A percentile compares a stretch with the other conserved stretches of the same genome.
These are phyloP conservation scores for Nemania sp. DNA, from an alignment of 2,329 filamentous ascomycete genomes.

Conservation along the genomic window DNA sequence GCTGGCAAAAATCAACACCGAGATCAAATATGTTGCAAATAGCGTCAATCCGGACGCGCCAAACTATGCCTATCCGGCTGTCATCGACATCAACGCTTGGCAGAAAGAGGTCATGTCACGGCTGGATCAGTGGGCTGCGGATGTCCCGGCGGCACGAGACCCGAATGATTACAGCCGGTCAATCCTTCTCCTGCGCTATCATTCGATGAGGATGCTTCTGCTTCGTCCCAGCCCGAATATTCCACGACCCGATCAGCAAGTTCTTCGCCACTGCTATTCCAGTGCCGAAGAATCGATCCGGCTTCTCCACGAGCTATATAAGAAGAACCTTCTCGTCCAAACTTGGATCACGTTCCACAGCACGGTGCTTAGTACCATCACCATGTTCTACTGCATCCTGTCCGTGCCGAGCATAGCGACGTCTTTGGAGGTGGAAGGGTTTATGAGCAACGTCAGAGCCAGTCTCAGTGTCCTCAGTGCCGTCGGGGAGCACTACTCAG, in stretches of 20 bases:
- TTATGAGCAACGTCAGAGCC: slow-evolving; percentile 49
- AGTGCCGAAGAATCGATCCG: slow-evolving; percentile 49
- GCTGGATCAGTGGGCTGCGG: slow-evolving; percentile 36
- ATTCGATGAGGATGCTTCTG: slow-evolving; percentile 54
- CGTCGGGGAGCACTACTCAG: slow-evolving; percentile 56
- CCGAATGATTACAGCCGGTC: slow-evolving; percentile 34
- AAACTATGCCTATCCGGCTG: slow-evolving; percentile 46
- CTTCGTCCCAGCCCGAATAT: slow-evolving; percentile 57
- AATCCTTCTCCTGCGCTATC: slow-evolving; percentile 52
- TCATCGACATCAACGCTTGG: slow-evolving; percentile 52
- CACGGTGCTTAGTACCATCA: slow-evolving; percentile 52
- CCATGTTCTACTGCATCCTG: slow-evolving; percentile 57
- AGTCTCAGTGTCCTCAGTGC: slow-evolving; percentile 54
- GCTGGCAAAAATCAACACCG: slow-evolving; percentile 55
- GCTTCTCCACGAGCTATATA: slow-evolving; percentile 48
- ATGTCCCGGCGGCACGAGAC: slow-evolving; percentile 30
- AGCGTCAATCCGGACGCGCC: slow-evolving; percentile 54
- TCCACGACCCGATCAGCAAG: slow-evolving; percentile 49
- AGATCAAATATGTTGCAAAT: slow-evolving; percentile 62
- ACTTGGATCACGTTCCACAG: slow-evolving; percentile 55
- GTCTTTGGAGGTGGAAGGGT: slow-evolving; percentile 43
- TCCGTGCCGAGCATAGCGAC: slow-evolving; percentile 48
- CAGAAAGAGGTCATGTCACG: slow-evolving; percentile 48
- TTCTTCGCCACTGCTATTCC: slow-evolving; percentile 48
- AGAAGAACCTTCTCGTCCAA: slow-evolving; percentile 51